phyloP scores from a whole-genome alignment of 2,329 filamentous ascomycete genomes.

The Ophiostoma sp. region DNA sequence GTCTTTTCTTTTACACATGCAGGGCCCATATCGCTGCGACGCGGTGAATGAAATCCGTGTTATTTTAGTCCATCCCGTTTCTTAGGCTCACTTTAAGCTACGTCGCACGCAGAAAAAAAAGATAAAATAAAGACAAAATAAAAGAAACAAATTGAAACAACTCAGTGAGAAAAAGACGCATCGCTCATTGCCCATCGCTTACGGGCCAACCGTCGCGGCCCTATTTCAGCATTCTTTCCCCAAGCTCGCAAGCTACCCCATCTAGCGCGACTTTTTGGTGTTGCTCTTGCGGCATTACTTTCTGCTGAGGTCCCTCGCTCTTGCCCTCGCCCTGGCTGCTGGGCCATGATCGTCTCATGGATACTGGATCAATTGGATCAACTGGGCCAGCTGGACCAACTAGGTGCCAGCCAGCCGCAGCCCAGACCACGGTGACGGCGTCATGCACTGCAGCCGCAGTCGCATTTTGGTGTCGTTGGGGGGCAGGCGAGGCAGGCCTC shows the following conservation, averaged over 20 bases:
- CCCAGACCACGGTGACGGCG: constrained; percentile 12
- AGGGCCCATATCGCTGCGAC: neutral
- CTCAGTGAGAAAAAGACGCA: constrained; percentile 18
- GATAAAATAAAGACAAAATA: neutral
- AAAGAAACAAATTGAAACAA: neutral
- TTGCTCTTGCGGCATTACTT: constrained; percentile 18
- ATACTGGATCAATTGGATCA: neutral
- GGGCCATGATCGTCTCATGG: neutral
- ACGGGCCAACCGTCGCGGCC: constrained; percentile 11
- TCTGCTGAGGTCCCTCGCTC: neutral
- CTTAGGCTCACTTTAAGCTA: neutral
- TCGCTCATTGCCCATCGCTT: too few relatives aligned
- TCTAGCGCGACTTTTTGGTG: neutral
- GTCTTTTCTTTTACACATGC: neutral
- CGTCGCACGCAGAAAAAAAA: neutral
- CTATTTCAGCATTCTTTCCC: constrained; percentile 3
- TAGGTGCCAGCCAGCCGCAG: too few relatives aligned
- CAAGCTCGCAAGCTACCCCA: constrained; percentile 3
- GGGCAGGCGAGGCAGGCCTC: neutral
- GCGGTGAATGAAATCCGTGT: constrained; percentile 1
- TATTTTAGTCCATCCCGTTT: neutral
- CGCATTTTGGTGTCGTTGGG: neutral
- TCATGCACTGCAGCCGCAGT: constrained; percentile 7
- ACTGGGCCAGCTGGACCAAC: too few relatives aligned
- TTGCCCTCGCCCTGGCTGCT: neutral